Evolutionary conservation across 805 yeast species (phyloP).

Genomic region (Metschnikowia kunwiensis): DNA sequence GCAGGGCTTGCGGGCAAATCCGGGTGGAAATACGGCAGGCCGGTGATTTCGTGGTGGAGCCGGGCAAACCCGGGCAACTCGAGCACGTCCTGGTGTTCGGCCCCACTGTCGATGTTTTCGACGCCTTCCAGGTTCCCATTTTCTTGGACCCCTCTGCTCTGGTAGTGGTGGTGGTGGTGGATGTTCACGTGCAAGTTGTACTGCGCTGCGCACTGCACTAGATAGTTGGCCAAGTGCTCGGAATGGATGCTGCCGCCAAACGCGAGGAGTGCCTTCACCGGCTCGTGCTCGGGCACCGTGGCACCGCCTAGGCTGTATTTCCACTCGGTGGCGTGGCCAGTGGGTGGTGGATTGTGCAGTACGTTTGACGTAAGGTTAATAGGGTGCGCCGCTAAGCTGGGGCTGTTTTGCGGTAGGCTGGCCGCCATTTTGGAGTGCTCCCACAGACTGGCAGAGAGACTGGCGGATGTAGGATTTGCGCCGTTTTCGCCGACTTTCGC

Average conservation of each 20-base stretch:
- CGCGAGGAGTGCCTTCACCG: conserved; percentile 21
- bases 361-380: no score
- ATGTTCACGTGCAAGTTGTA: conserved; percentile 61
- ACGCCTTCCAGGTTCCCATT: neutral
- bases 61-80: conserved; percentile 8
- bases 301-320: conserved; percentile 47
- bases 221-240: conserved; percentile 52
- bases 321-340: conserved; percentile 55
- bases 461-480: no score
- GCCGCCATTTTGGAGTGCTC: no score
- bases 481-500: no score
- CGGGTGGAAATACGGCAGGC: conserved; percentile 3
- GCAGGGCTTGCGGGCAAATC: neutral
- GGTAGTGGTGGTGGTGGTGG: conserved; percentile 81
- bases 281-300: conserved; percentile 19
- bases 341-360: no score
- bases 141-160: neutral
- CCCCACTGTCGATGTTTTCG: no score
- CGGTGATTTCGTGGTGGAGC: conserved; percentile 6
- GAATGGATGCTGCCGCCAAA: conserved; percentile 49
- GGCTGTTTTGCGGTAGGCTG: no score
- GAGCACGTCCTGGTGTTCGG: neutral
- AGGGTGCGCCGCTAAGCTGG: no score
- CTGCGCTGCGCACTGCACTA: conserved; percentile 58
- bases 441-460: no score